Base-by-base conservation (phyloP, 805 yeast genomes). In the Ogataea nitratoaversa region DNA sequence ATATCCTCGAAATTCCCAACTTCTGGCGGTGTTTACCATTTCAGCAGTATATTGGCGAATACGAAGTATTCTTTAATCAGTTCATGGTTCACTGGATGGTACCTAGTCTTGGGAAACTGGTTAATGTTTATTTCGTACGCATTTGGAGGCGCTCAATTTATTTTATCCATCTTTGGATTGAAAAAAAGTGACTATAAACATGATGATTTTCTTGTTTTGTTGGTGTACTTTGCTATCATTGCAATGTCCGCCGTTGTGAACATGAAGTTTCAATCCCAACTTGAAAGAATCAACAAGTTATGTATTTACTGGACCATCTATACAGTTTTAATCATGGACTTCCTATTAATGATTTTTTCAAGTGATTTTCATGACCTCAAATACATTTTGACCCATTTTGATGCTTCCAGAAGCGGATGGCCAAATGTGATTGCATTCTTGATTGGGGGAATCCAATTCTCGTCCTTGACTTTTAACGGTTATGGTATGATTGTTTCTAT, bases 61-160 rank as follows among this genome's bases (percentile, higher is more conserved):
- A 76, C 75, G 12, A 67, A 67, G 34, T 74, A 77, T 44, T 72
- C 84, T n/a, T 59, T 72, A 29, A 56, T 76, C 5, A 67, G 80
- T 36, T 78, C 88, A 3, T 84, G 91, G 91, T 78, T 74, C 52
- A 82, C 87, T 0, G 93, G 93, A 0, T 84, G 90, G 84, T 74
- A 79, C 45, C 63, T 83, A 38, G 64, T 84, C 16, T 68, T 84
- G 19, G 93, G 93, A 0, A 84, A 82, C 54, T 79, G 88, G 86
- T 74, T 87, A 2, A 83, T 82, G 74, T 77, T 84, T 42, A 77
- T 82, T 4, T 78, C 86, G 43, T 80, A 82, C 38, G 71, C 85
- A 18, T 84, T 80, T 60, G 82, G 86, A 3, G 93, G 91, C 2
- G 74, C 90, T 1, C 89, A 83, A 55, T 78, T 84, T 51, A 73